Evolutionary conservation across 1,284 basidiomycete genomes (phyloP), one percentile per base, ranked within the genome.

Genomic region (Pseudozyma sp.): DNA sequence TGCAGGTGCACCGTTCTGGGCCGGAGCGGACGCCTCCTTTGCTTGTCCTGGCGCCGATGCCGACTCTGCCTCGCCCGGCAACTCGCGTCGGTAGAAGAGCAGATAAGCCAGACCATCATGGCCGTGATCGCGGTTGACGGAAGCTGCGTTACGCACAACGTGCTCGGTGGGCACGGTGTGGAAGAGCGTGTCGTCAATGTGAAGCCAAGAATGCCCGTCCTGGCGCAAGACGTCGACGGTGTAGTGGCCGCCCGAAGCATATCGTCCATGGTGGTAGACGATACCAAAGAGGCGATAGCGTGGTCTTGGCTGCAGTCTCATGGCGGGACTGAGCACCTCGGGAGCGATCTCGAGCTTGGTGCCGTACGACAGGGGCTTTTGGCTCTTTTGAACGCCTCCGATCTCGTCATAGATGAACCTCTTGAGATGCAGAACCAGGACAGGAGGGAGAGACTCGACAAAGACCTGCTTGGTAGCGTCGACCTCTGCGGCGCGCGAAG

Each of bases 161-260:
- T 94, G 90, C 47, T 92, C 91, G 1, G 87, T 86, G n/a, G 89
- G 86, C 43, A 95, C 88, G 66, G 92, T 90, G 86, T 64, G 61
- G 49, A 60, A 76, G 13, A 61, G 44, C 84, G 96, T 94, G 81
- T 97, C 95, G 85, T 97, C 95, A 61, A 97, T 92, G 68, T 95
- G 90, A 63, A 97, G 88, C 96, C 93, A 98, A 68, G 78, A 85
- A 72, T 78, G 76, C n/a, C 90, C 88, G 75, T 90, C 90, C 19
- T 93, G 92, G 68, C 94, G 91, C 8, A 95, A 86, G 1, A 97
- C 92, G 72, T 95, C 92, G 46, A 97, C 90, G 1, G 95, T 99
- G 86, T 98, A 99, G 85, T 98, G 95, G 0, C 96, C 96, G 7
- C 95, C 95, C 0, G 90, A 91, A 0, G 96, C 94, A 13, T 92